A percentile compares a stretch with the other conserved stretches of the same genome.
These are phyloP conservation scores for Cercospora sojina DNA, from an alignment of 2,329 filamentous ascomycete genomes.

Conservation along the genomic window DNA sequence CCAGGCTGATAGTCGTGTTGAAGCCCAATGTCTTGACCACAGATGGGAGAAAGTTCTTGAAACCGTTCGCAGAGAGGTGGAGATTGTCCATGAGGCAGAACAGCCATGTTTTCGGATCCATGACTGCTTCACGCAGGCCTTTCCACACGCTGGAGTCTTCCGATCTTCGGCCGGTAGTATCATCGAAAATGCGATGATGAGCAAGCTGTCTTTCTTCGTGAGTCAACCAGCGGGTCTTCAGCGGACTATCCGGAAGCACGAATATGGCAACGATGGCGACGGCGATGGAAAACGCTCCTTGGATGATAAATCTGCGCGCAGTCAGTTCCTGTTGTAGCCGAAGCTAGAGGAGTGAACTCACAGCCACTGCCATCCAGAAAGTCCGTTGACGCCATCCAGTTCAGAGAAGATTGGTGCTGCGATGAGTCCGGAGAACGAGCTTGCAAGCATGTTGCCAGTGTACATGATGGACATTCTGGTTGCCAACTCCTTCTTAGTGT, in stretches of 20 bases:
- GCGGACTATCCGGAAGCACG: background rate
- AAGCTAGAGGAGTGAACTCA: background rate
- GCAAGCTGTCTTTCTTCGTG: constrained; percentile 23
- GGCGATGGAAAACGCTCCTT: background rate
- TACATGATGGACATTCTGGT: constrained; percentile 30
- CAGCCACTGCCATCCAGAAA: constrained; percentile 53
- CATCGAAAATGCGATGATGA: constrained; percentile 15
- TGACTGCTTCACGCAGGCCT: constrained; percentile 11
- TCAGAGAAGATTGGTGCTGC: constrained; percentile 59
- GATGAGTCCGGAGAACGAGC: constrained; percentile 64
- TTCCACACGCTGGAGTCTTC: constrained; percentile 15
- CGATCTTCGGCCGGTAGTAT: constrained; percentile 10
- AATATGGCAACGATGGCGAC: background rate
- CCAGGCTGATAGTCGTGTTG: background rate
- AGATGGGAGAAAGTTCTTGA: background rate
- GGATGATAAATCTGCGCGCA: background rate
- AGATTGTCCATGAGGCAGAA: constrained; percentile 7
- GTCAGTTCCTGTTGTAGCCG: background rate
- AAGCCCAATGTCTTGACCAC: background rate
- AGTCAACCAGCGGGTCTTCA: constrained; percentile 29
- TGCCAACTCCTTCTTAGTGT: constrained; percentile 48
- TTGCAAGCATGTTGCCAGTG: constrained; percentile 46
- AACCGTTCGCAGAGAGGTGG: background rate
- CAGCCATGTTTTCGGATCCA: constrained; percentile 15
- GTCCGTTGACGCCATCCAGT: constrained; percentile 58